Conservation (phyloP, 1,139 yeast genomes). For the Suhomyces coccinellae region DNA sequence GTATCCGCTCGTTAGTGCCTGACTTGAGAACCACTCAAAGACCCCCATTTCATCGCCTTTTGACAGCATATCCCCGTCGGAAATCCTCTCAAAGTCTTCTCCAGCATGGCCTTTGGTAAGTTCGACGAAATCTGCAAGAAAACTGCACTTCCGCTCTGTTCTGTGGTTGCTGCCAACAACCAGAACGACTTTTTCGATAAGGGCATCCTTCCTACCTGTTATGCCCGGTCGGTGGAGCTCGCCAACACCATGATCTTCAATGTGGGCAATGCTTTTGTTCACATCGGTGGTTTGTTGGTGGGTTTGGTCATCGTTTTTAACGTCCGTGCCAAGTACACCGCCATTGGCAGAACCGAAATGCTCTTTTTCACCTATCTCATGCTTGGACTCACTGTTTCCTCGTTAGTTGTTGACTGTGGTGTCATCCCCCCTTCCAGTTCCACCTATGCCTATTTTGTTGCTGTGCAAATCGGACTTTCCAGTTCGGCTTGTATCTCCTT, state of each 20-base stretch:
- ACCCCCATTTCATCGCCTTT: neutral
- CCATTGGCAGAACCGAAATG: slow-evolving; percentile 90
- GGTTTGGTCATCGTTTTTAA: slow-evolving; percentile 73
- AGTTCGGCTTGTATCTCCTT: slow-evolving; percentile 71
- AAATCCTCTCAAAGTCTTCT: neutral
- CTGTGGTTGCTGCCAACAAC: slow-evolving; percentile 51
- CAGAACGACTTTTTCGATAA: slow-evolving; percentile 31
- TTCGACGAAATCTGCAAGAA: slow-evolving; percentile 65
- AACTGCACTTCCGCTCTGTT: slow-evolving; percentile 78
- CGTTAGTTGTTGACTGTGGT: slow-evolving; percentile 86
- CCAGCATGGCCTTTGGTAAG: slow-evolving; percentile 60
- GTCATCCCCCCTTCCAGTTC: slow-evolving; percentile 83
- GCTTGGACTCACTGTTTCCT: slow-evolving; percentile 57
- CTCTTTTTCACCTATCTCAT: slow-evolving; percentile 66
- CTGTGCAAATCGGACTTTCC: slow-evolving; percentile 73
- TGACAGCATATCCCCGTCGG: neutral
- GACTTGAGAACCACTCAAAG: neutral
- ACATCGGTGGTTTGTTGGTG: slow-evolving; percentile 69
- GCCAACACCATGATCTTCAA: slow-evolving; percentile 92
- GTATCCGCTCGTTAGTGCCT: neutral
- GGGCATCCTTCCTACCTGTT: slow-evolving; percentile 77
- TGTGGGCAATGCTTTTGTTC: slow-evolving; percentile 85
- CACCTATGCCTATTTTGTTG: slow-evolving; percentile 79
- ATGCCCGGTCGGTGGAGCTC: slow-evolving; percentile 79
- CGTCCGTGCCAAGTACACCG: slow-evolving; percentile 82